Conservation (phyloP, 225 moss, liverwort and hornwort genomes). For the Physcomitrium patens region DNA sequence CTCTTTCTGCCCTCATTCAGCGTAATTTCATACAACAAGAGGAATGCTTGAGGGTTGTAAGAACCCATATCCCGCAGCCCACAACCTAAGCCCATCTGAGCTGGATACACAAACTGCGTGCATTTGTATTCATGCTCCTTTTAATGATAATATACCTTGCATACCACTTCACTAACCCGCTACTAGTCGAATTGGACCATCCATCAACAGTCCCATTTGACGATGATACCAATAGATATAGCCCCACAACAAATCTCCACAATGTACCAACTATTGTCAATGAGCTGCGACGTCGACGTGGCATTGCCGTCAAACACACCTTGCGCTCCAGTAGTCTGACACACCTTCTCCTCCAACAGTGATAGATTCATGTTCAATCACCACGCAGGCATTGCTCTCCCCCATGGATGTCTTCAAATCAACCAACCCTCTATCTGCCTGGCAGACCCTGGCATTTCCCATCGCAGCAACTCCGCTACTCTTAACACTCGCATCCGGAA, state of each 20-base stretch:
- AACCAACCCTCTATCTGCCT: conserved; percentile 2
- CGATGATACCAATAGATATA: conserved; percentile 30
- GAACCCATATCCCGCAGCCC: conserved; percentile 2
- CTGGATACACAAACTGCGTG: not conserved
- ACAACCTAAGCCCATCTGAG: conserved; percentile 26
- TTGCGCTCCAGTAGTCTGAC: conserved; percentile 24
- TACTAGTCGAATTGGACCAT: conserved; percentile 50
- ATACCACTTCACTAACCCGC: conserved; percentile 25
- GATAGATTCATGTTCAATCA: not conserved
- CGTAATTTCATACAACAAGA: conserved; percentile 37
- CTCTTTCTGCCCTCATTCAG: conserved; percentile 17
- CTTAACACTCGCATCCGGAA: conserved; percentile 77
- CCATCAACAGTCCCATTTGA: conserved; percentile 43
- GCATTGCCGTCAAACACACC: conserved; percentile 12
- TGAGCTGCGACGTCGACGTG: conserved; percentile 21
- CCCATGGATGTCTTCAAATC: conserved; percentile 22
- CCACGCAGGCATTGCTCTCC: conserved; percentile 7
- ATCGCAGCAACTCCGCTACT: conserved; percentile 13
- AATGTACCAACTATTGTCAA: conserved; percentile 29
- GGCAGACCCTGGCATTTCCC: conserved; percentile 8
- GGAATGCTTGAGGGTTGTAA: conserved; percentile 9
- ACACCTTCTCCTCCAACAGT: conserved; percentile 2
- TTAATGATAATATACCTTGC: conserved; percentile 27
- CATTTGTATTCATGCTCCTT: conserved; percentile 14
- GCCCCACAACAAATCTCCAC: conserved; percentile 45